Percentiles rank a stretch among this genome's conserved stretches.
phyloP scores from a whole-genome alignment of 129 eudicot genomes.

The Chrysanthemum lavandulifolium region DNA sequence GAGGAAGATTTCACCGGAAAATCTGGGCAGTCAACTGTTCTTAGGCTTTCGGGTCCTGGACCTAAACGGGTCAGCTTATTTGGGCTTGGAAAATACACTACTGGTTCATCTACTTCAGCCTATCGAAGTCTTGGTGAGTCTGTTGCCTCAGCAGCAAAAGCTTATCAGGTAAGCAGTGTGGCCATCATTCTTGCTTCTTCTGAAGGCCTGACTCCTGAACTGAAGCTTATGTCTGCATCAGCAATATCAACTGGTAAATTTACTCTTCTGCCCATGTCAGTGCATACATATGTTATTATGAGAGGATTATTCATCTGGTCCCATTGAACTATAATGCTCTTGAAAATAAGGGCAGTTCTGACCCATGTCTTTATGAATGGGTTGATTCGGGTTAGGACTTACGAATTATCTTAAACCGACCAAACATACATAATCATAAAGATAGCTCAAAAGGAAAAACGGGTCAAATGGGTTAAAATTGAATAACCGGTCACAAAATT shows the following conservation, averaged over 20 bases:
- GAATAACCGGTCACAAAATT: too few relatives aligned
- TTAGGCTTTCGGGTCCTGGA: constrained; percentile 72
- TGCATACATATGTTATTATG: not conserved
- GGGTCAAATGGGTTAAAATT: too few relatives aligned
- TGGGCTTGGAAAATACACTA: constrained; percentile 68
- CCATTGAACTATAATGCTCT: too few relatives aligned
- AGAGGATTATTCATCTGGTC: not conserved
- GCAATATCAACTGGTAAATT: constrained; percentile 75
- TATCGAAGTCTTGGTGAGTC: constrained; percentile 81
- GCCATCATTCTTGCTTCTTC: constrained; percentile 80
- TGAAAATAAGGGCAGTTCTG: not conserved
- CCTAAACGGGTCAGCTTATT: constrained; percentile 77
- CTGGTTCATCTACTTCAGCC: constrained; percentile 39
- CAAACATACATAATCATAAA: too few relatives aligned
- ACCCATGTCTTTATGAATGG: too few relatives aligned
- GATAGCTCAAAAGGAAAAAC: too few relatives aligned
- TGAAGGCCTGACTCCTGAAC: constrained; percentile 52
- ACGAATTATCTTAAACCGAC: too few relatives aligned
- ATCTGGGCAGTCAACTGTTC: constrained; percentile 71
- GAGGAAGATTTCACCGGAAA: constrained; percentile 95
- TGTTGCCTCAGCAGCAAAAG: constrained; percentile 76
- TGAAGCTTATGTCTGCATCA: constrained; percentile 60
- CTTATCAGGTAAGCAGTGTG: constrained; percentile 68
- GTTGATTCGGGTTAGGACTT: too few relatives aligned
- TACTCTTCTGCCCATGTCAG: not conserved